These are phyloP conservation scores for Didymosphaeria variabile DNA, from an alignment of 2,329 filamentous ascomycete genomes.

Conservation along the genomic window DNA sequence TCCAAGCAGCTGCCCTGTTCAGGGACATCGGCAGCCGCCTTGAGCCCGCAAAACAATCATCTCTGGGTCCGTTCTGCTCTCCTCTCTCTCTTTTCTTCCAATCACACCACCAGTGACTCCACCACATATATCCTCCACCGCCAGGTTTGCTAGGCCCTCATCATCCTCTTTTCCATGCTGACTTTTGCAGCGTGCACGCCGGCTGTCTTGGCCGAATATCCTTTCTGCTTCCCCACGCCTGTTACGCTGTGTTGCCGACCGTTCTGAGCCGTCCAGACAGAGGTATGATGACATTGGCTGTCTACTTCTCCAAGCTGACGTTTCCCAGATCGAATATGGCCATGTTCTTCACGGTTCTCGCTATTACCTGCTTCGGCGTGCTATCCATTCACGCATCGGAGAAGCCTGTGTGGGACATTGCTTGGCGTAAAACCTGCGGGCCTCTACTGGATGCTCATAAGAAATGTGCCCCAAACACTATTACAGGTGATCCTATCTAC, in stretches of 20 bases:
- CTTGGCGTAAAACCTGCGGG: not conserved
- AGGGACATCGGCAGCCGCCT: not conserved
- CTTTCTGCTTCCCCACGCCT: not conserved
- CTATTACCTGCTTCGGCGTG: not conserved
- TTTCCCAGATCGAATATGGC: not conserved
- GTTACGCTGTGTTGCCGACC: not conserved
- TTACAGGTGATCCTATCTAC: not conserved
- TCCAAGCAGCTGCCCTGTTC: not conserved
- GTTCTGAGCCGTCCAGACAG: not conserved
- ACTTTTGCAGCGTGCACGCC: not conserved
- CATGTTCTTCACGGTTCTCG: slow-evolving; percentile 10
- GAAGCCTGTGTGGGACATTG: not conserved
- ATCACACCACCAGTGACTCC: not conserved
- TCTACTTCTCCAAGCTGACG: not conserved
- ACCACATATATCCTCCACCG: not conserved
- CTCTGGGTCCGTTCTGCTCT: not conserved
- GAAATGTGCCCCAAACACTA: not conserved
- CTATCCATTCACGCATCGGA: slow-evolving; percentile 2
- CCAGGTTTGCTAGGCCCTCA: not conserved
- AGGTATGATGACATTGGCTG: not conserved
- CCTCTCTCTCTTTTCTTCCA: not conserved
- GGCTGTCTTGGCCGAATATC: not conserved
- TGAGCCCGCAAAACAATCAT: slow-evolving; percentile 1
- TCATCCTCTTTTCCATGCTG: not conserved
- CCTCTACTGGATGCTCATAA: not conserved